Evolutionary conservation across 495 filamentous ascomycete genomes (phyloP).

Genomic region (Penicillium longicatenatum): DNA sequence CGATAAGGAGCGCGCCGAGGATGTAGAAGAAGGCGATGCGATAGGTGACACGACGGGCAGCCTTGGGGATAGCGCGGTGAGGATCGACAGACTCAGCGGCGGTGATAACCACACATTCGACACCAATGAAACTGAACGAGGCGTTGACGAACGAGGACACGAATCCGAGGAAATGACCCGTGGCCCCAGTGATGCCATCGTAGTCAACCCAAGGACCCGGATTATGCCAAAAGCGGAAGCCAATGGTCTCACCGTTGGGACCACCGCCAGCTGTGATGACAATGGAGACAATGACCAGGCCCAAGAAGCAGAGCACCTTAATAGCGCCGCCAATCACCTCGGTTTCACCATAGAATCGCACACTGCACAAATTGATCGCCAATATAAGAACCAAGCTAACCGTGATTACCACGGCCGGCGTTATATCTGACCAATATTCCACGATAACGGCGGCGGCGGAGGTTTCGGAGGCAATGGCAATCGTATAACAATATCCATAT

Average conservation of each 20-base stretch:
- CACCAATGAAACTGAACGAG: slow-evolving; percentile 57
- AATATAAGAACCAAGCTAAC: slow-evolving; percentile 70
- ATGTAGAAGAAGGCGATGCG: slow-evolving; percentile 84
- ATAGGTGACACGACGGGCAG: slow-evolving; percentile 82
- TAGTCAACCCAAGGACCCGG: slow-evolving; percentile 44
- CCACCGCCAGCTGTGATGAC: slow-evolving; percentile 70
- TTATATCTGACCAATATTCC: slow-evolving; percentile 61
- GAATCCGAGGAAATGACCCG: slow-evolving; percentile 48
- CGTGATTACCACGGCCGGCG: slow-evolving; percentile 65
- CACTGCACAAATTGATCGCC: slow-evolving; percentile 66
- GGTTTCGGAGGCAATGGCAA: slow-evolving; percentile 71
- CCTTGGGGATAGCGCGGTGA: slow-evolving; percentile 71
- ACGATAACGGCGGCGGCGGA: slow-evolving; percentile 73
- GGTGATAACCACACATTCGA: slow-evolving; percentile 75
- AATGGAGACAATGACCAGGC: slow-evolving; percentile 66
- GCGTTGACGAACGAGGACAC: slow-evolving; percentile 50
- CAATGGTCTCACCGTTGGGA: slow-evolving; percentile 60
- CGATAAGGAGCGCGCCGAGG: slow-evolving; percentile 57
- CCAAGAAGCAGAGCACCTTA: slow-evolving; percentile 76
- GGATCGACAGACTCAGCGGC: slow-evolving; percentile 85
- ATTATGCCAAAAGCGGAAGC: slow-evolving; percentile 70
- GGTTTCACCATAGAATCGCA: slow-evolving; percentile 71
- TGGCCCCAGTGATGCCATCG: slow-evolving; percentile 34
- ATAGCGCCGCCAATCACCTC: slow-evolving; percentile 72
- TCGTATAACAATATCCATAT: slow-evolving; percentile 53